These are phyloP conservation scores for Wickerhamiella bombiphila DNA, from an alignment of 805 yeast genomes.

Conservation along the genomic window DNA sequence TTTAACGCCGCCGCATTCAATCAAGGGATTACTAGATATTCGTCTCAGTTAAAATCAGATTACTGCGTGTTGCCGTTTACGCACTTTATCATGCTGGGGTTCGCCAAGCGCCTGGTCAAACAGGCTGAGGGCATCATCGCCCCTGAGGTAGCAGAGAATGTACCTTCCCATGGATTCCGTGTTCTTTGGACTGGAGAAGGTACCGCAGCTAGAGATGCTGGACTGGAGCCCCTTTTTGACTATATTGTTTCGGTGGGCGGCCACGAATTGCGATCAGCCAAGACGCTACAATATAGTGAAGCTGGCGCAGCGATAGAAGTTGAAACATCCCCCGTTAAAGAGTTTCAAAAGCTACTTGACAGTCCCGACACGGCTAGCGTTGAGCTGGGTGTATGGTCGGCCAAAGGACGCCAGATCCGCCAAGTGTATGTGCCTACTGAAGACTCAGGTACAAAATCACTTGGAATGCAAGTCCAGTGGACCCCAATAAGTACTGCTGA, in stretches of 20 bases:
- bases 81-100: conserved; percentile 12
- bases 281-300: conserved; percentile 1
- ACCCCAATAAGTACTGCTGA: conserved; percentile 63
- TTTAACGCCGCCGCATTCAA: too few species aligned
- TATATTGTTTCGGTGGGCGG: conserved; percentile 70
- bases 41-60: too few species aligned
- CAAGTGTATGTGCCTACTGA: conserved; percentile 11
- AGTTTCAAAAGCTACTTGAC: conserved; percentile 9
- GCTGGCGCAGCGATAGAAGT: conserved; percentile 5
- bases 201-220: conserved; percentile 36
- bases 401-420: conserved; percentile 43
- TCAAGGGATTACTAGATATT: too few species aligned
- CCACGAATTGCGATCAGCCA: conserved; percentile 31
- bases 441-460: too few species aligned
- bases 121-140: conserved; percentile 28
- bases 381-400: conserved; percentile 61
- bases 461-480: conserved; percentile 51
- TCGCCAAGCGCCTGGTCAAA: conserved; percentile 49
- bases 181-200: conserved; percentile 35
- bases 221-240: conserved; percentile 78
- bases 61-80: too few species aligned
- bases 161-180: conserved; percentile 37
- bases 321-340: conserved; percentile 13
- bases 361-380: conserved; percentile 22
- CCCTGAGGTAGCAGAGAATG: conserved; percentile 17